Base-by-base conservation (phyloP, 371 early-diverging fungal genomes). In the Mortierella sp. region DNA sequence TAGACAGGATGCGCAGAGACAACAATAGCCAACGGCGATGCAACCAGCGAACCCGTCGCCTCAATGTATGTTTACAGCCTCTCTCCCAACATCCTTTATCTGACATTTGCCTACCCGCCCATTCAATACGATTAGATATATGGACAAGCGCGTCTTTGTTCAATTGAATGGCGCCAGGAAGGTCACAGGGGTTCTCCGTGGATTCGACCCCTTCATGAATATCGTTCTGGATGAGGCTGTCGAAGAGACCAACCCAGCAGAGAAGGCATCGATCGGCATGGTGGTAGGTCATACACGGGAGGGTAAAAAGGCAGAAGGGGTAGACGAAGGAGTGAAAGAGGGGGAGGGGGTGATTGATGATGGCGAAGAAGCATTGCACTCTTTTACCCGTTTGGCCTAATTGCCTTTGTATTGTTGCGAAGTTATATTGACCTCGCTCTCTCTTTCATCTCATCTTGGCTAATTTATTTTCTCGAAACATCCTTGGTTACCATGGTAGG, bases 161-260 rank as follows among this genome's bases (percentile, higher is more conserved):
- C 92, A 95, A 79, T 82, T 99, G 60, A 99, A 98, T 79, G 95
- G 95, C 46, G 88, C 89, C 79, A 89, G 99, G 60, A 89, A 90
- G 79, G 94, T 99, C 21, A 89, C 89, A 41, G 99, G 98, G 48
- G 85, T 96, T 39, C 90, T 99, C 74, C 92, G 98, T 55, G 99
- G 99, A 27, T 99, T 86, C 68, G 99, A 99, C 79, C 94, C 99
- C 19, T 99, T 98, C 82, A 94, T 98, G 97, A 99, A 99, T 85
- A 79, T 99, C 69, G 98, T 98, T n/a, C 80, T 99, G 78, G 98
- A 96, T 63, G 96, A 97, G 50, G 91, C 96, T 47, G 83, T 90
- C 31, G 97, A 98, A 79, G 92, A 92, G 66, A 80, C 90, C 14
- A 85, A 86, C 31, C 87, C 88, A 6, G 84, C 86, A 24, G 89